phyloP scores from a whole-genome alignment of 2,329 filamentous ascomycete species.

The Fusarium solani-melongenae region DNA sequence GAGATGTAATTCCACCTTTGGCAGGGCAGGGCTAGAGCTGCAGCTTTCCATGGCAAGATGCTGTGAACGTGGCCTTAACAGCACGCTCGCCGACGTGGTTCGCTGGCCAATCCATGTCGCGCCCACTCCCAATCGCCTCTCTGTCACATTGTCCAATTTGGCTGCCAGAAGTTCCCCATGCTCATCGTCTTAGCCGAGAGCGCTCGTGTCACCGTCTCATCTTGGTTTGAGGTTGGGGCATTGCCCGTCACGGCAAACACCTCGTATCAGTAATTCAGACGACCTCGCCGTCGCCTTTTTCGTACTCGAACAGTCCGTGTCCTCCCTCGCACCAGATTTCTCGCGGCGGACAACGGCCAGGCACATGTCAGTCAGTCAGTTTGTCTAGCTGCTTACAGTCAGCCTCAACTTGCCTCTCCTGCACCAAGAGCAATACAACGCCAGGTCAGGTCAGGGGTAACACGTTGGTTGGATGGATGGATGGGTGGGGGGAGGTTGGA shows the following conservation, averaged over 20 bases:
- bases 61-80: slow-evolving; percentile 31
- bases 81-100: slow-evolving; percentile 6
- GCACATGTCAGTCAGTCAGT: not conserved
- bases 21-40: slow-evolving; percentile 24
- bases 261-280: slow-evolving; percentile 9
- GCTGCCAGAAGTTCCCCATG: slow-evolving; percentile 12
- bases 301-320: slow-evolving; percentile 1
- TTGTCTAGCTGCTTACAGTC: not conserved
- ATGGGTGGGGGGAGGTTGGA: slow-evolving; percentile 23
- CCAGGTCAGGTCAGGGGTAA: slow-evolving; percentile 32
- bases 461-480: slow-evolving; percentile 7
- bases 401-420: not conserved
- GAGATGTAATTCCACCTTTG: slow-evolving; percentile 39
- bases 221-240: slow-evolving; percentile 22
- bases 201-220: slow-evolving; percentile 19
- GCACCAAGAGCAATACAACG: slow-evolving; percentile 1
- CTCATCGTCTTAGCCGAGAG: slow-evolving; percentile 10
- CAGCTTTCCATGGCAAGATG: slow-evolving; percentile 20
- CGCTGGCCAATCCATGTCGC: slow-evolving; percentile 17
- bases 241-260: slow-evolving; percentile 15
- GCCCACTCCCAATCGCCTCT: slow-evolving; percentile 22
- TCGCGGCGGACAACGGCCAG: not conserved
- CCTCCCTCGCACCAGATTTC: not conserved
- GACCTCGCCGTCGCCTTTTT: not conserved
- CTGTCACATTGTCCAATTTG: slow-evolving; percentile 26